phyloP scores from a whole-genome alignment of 768 basidiomycete species.

The Chalciporus pseudorubinellus region DNA sequence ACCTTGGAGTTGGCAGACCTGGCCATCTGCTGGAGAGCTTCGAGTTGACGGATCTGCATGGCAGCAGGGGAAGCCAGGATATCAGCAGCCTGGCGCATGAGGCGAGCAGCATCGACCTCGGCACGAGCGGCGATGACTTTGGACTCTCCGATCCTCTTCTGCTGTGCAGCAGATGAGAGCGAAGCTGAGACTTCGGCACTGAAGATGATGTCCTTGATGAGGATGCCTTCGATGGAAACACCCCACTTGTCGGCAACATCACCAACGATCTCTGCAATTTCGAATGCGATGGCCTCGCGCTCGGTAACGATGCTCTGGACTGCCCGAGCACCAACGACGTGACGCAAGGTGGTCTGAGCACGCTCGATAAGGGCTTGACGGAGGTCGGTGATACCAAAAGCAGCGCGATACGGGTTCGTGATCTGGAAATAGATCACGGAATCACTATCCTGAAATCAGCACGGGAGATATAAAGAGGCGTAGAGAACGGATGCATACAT shows the following conservation, averaged over 20 bases:
- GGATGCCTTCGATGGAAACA: constrained; percentile 92
- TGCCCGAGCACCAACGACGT: constrained; percentile 91
- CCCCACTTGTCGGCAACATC: constrained; percentile 96
- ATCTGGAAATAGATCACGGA: constrained; percentile 95
- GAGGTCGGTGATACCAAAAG: constrained; percentile 90
- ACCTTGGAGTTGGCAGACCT: constrained; percentile 87
- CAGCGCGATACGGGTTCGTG: constrained; percentile 86
- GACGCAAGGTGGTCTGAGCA: constrained; percentile 93
- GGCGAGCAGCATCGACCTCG: constrained; percentile 90
- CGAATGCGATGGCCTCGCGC: constrained; percentile 93
- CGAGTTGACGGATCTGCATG: constrained; percentile 97
- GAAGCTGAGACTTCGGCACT: constrained; percentile 86
- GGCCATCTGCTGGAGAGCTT: constrained; percentile 95
- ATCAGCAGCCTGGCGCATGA: constrained; percentile 97
- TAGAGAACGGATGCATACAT: constrained; percentile 50
- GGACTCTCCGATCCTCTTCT: constrained; percentile 94
- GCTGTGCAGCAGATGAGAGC: constrained; percentile 92
- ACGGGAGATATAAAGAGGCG: neutral
- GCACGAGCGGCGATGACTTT: constrained; percentile 96
- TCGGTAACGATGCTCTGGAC: constrained; percentile 97
- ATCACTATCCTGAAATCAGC: constrained; percentile 48
- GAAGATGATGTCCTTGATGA: constrained; percentile 95
- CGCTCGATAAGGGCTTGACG: constrained; percentile 82
- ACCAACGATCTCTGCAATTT: constrained; percentile 94
- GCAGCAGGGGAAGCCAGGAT: constrained; percentile 93